Conservation (phyloP, 2,329 filamentous ascomycete species). For the Exophiala oligosperma region DNA sequence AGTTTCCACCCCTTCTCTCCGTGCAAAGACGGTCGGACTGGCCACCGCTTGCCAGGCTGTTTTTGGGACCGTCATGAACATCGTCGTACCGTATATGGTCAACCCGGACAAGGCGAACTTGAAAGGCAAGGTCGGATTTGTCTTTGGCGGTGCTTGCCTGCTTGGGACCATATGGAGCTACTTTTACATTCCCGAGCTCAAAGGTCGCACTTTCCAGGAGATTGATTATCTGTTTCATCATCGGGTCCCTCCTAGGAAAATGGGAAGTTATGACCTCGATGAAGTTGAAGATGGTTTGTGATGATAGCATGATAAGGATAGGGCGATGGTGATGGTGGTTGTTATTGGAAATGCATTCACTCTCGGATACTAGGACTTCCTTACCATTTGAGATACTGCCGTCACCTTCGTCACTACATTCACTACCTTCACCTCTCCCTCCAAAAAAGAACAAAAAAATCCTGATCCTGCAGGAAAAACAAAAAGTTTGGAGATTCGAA, state of each 20-base stretch:
- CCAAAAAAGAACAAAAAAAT: too few relatives aligned
- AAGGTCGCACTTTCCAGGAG: constrained; percentile 34
- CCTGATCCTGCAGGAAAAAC: too few relatives aligned
- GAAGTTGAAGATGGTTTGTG: constrained; percentile 9
- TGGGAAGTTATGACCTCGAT: constrained; percentile 23
- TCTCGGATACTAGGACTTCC: too few relatives aligned
- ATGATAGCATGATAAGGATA: not conserved
- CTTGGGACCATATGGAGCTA: constrained; percentile 29
- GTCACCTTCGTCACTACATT: too few relatives aligned
- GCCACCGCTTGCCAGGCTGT: constrained; percentile 42
- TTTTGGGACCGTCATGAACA: constrained; percentile 39
- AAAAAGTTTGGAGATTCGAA: too few relatives aligned
- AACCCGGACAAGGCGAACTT: constrained; percentile 31
- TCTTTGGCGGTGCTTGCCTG: constrained; percentile 32
- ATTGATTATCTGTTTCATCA: constrained; percentile 37
- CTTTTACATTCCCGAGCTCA: constrained; percentile 32
- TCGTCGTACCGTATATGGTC: constrained; percentile 19
- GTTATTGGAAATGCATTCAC: not conserved
- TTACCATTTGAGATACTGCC: too few relatives aligned
- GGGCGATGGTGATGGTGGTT: too few relatives aligned
- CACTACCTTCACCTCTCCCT: too few relatives aligned
- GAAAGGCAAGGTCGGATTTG: constrained; percentile 34
- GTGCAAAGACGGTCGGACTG: constrained; percentile 48
- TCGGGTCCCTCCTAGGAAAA: constrained; percentile 27
- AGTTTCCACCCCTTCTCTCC: constrained; percentile 43